Conservation (phyloP, 208 protist species). For the Trypanosoma conorhini region DNA sequence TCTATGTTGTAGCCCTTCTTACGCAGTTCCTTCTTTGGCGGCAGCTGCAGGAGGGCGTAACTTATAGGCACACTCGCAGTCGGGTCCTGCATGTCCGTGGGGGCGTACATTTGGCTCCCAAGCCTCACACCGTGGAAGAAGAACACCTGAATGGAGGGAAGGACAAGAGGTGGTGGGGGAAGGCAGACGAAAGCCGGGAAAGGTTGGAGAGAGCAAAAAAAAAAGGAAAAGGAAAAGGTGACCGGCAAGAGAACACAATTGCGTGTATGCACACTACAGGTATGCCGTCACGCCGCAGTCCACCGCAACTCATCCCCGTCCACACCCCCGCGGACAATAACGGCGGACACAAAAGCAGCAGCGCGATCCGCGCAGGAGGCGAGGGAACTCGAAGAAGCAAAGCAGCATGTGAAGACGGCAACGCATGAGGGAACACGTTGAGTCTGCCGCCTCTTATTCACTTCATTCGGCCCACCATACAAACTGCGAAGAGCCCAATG, state of each 20-base stretch:
- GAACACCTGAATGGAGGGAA: neutral
- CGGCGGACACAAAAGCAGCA: neutral
- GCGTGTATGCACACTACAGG: neutral
- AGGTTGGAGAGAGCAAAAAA: neutral
- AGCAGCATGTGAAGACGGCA: neutral
- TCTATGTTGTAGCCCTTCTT: conserved; percentile 74
- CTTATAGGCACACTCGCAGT: conserved; percentile 55
- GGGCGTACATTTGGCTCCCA: neutral
- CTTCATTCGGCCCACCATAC: neutral
- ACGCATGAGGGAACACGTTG: neutral
- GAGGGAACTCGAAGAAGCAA: neutral
- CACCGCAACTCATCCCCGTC: neutral
- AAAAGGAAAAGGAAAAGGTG: neutral
- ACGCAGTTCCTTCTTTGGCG: conserved; percentile 61
- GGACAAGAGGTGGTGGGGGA: conserved; percentile 13
- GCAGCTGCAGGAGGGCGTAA: conserved; percentile 72
- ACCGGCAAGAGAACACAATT: neutral
- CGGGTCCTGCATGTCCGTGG: conserved; percentile 38
- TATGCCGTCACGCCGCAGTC: neutral
- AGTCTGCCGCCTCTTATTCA: neutral
- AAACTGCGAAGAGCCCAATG: no score
- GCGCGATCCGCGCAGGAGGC: neutral
- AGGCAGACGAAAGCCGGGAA: conserved; percentile 1
- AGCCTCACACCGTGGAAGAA: neutral
- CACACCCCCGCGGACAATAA: no score